A percentile compares a stretch with the other conserved stretches of the same genome.
Evolutionary conservation across 345 rosid genomes (phyloP).

Genomic region (Leavenworthia alabamica): DNA sequence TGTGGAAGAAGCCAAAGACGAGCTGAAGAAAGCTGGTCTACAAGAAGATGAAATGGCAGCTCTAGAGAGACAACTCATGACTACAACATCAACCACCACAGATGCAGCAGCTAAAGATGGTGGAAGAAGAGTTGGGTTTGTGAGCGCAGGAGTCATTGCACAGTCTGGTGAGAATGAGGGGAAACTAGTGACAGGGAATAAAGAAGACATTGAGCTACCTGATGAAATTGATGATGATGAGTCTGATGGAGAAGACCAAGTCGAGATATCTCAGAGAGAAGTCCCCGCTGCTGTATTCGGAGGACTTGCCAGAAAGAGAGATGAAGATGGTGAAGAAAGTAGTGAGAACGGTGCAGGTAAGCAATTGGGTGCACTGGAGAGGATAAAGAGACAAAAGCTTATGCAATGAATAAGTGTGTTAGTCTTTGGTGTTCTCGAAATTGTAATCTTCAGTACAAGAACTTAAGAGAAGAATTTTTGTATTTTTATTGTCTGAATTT

Average conservation of each 20-base stretch:
- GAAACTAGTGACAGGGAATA: conserved; percentile 38
- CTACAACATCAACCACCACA: conserved; percentile 37
- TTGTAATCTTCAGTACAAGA: too few species aligned
- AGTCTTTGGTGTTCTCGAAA: too few species aligned
- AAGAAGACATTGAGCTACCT: conserved; percentile 81
- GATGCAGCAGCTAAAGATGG: conserved; percentile 39
- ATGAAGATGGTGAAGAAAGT: conserved; percentile 27
- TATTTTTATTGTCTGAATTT: too few species aligned
- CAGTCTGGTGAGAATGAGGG: conserved; percentile 43
- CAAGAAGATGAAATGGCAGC: conserved; percentile 94
- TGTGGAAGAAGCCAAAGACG: conserved; percentile 85
- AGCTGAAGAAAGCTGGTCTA: conserved; percentile 71
- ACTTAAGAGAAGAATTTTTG: too few species aligned
- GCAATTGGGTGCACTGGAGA: conserved; percentile 72
- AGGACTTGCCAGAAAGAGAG: conserved; percentile 69
- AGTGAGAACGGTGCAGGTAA: conserved; percentile 19
- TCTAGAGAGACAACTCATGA: conserved; percentile 64
- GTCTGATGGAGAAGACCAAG: conserved; percentile 43
- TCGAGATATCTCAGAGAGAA: conserved; percentile 71
- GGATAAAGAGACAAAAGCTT: conserved; percentile 63
- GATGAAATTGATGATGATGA: conserved; percentile 82
- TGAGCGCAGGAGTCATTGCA: conserved; percentile 78
- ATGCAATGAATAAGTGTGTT: neutral
- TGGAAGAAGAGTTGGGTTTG: conserved; percentile 66
- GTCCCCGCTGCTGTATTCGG: conserved; percentile 84